phyloP scores from a whole-genome alignment of 2,329 filamentous ascomycete species.

The Septoria linicola region DNA sequence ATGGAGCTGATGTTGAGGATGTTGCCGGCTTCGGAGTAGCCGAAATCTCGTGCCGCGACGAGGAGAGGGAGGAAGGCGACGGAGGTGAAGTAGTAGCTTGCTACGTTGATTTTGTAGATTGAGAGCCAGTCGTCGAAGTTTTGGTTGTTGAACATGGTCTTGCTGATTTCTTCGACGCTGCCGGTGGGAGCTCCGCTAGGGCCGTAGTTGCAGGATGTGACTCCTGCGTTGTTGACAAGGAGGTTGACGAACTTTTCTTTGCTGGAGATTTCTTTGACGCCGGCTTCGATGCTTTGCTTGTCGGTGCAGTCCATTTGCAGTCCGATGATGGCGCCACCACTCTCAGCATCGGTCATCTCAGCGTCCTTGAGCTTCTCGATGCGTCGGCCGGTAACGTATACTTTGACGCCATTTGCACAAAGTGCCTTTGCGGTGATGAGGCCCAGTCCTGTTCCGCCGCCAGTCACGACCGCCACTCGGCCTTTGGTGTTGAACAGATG shows the following conservation, averaged over 20 bases:
- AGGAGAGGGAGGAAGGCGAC: conserved; percentile 48
- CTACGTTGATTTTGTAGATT: conserved; percentile 48
- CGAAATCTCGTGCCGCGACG: conserved; percentile 43
- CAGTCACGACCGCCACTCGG: conserved; percentile 47
- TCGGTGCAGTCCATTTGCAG: conserved; percentile 38
- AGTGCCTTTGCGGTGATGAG: conserved; percentile 50
- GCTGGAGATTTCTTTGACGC: conserved; percentile 29
- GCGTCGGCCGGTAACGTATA: conserved; percentile 51
- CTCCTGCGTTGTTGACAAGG: conserved; percentile 37
- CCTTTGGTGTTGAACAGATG: conserved; percentile 43
- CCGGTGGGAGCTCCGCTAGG: conserved; percentile 27
- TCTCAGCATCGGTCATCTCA: conserved; percentile 55
- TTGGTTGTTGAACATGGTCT: conserved; percentile 47
- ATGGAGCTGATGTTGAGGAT: conserved; percentile 50
- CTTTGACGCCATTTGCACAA: conserved; percentile 49
- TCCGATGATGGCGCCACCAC: conserved; percentile 55
- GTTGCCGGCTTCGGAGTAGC: conserved; percentile 42
- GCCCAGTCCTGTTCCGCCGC: conserved; percentile 48
- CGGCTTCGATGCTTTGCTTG: conserved; percentile 32
- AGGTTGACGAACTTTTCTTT: conserved; percentile 37
- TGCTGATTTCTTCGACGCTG: conserved; percentile 57
- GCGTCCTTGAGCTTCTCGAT: conserved; percentile 47
- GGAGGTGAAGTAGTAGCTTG: conserved; percentile 47
- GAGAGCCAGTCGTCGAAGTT: conserved; percentile 46
- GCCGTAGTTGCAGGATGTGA: conserved; percentile 33